A percentile compares a stretch with the other conserved stretches of the same genome.
Conservation (phyloP, 2,329 filamentous ascomycete species). For the Alternaria gansuensis region DNA sequence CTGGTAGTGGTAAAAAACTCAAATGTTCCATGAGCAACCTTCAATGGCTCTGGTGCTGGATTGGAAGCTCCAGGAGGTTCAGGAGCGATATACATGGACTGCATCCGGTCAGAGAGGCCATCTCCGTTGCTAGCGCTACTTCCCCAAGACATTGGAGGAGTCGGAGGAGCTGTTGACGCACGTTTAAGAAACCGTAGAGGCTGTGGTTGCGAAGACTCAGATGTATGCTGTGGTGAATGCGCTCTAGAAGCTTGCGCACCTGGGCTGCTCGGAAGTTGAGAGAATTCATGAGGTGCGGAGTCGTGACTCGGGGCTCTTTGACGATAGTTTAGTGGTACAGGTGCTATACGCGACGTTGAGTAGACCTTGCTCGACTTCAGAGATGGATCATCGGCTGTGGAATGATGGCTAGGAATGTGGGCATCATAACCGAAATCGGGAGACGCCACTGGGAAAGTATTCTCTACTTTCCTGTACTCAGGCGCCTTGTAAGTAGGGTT, state of each 20-base stretch:
- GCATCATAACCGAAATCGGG: conserved; percentile 8
- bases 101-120: conserved; percentile 24
- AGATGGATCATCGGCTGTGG: conserved; percentile 8
- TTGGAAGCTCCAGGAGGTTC: conserved; percentile 11
- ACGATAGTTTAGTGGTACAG: conserved; percentile 7
- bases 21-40: conserved; percentile 15
- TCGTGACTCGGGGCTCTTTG: background rate
- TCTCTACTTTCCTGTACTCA: conserved; percentile 15
- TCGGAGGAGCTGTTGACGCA: conserved; percentile 21
- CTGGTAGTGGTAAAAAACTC: conserved; percentile 24
- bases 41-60: conserved; percentile 11
- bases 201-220: conserved; percentile 12
- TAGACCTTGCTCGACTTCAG: conserved; percentile 4
- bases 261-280: conserved; percentile 11
- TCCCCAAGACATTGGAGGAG: conserved; percentile 27
- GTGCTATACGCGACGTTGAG: conserved; percentile 6
- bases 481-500: conserved; percentile 22
- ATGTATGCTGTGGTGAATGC: background rate
- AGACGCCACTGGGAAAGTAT: background rate
- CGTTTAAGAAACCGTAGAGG: conserved; percentile 21
- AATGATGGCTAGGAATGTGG: conserved; percentile 13
- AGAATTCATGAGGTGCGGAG: background rate
- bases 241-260: background rate
- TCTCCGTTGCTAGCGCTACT: conserved; percentile 22
- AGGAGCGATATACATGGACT: conserved; percentile 19